A percentile compares a stretch with the other conserved stretches of the same genome.
Evolutionary conservation across 208 protist species (phyloP).

Genomic region (Acanthamoeba divionensis): DNA sequence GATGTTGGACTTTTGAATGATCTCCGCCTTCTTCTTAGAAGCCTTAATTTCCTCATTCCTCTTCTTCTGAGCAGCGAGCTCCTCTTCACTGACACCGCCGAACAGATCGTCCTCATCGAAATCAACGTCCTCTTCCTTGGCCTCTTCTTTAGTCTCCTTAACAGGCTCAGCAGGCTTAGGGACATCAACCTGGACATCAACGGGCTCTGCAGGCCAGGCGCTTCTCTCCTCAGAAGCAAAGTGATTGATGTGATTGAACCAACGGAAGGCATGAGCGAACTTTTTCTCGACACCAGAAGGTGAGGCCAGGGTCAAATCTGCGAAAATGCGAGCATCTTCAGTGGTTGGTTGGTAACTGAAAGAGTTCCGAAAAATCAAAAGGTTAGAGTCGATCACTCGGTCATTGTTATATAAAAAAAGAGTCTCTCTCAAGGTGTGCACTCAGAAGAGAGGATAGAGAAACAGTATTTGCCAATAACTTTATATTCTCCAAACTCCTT

Average conservation of each 20-base stretch:
- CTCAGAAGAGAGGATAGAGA: neutral
- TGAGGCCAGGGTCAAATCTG: constrained; percentile 1
- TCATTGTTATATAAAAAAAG: too few species aligned
- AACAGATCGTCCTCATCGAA: constrained; percentile 72
- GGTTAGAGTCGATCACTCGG: neutral
- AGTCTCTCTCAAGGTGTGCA: neutral
- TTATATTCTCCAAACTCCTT: neutral
- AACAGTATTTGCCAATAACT: too few species aligned
- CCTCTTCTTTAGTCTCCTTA: constrained; percentile 7
- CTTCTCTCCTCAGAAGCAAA: constrained; percentile 44
- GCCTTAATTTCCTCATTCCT: constrained; percentile 50
- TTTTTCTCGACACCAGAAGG: constrained; percentile 41
- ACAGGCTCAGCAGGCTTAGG: neutral
- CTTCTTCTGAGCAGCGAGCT: constrained; percentile 53
- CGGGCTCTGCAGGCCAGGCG: constrained; percentile 14
- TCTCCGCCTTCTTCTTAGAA: constrained; percentile 54
- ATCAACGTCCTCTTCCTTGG: constrained; percentile 50
- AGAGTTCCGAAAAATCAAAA: neutral
- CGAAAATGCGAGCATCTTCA: constrained; percentile 61
- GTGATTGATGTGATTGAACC: constrained; percentile 65
- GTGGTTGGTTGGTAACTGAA: constrained; percentile 50
- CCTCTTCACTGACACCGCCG: constrained; percentile 60
- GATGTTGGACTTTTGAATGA: constrained; percentile 71
- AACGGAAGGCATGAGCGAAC: constrained; percentile 61
- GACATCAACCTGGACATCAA: neutral